These are phyloP conservation scores for Coriolopsis trogii DNA, from an alignment of 1,284 basidiomycete genomes.

Conservation along the genomic window DNA sequence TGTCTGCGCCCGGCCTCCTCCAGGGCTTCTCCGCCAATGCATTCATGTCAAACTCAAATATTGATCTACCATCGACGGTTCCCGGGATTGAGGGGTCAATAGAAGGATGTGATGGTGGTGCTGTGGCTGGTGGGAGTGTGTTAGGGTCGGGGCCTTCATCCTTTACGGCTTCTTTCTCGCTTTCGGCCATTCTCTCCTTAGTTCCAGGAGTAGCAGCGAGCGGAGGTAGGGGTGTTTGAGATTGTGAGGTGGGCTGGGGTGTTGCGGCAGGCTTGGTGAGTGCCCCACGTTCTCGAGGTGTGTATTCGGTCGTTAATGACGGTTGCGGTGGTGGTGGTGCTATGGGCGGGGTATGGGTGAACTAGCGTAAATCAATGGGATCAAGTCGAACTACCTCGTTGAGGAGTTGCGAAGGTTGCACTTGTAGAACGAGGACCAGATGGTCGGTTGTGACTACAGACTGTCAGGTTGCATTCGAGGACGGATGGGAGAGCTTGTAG, in stretches of 20 bases:
- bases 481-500: neutral
- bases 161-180: constrained; percentile 22
- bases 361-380: neutral
- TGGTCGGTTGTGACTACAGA: constrained; percentile 22
- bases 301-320: constrained; percentile 88
- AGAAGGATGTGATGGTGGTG: constrained; percentile 75
- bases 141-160: constrained; percentile 56
- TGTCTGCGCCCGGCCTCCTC: constrained; percentile 90
- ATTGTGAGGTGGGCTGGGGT: constrained; percentile 28
- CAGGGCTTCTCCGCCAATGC: constrained; percentile 89
- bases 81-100: constrained; percentile 74
- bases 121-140: constrained; percentile 62
- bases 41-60: constrained; percentile 87
- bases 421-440: constrained; percentile 34
- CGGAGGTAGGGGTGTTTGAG: constrained; percentile 32
- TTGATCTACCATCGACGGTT: constrained; percentile 76
- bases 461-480: no score
- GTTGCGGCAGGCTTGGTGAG: constrained; percentile 31
- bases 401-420: constrained; percentile 40
- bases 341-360: neutral
- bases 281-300: constrained; percentile 74
- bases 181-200: constrained; percentile 26
- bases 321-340: constrained; percentile 46
- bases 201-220: constrained; percentile 30
- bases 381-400: constrained; percentile 36